phyloP scores from a whole-genome alignment of 441 rosid genomes.

The Monsonia emarginata region DNA sequence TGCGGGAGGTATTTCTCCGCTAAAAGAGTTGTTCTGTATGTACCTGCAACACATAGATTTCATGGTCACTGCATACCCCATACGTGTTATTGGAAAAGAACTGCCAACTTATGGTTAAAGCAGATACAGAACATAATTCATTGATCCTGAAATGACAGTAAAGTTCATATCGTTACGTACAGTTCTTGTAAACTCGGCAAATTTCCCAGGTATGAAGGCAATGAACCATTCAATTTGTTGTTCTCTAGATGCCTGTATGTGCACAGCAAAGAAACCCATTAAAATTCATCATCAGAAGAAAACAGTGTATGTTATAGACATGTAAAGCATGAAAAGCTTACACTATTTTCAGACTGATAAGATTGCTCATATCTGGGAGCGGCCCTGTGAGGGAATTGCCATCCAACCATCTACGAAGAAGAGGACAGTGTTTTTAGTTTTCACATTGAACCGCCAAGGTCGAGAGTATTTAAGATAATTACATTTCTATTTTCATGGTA shows the following conservation, averaged over 20 bases:
- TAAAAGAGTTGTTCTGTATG: constrained; percentile 70
- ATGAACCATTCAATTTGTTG: constrained; percentile 56
- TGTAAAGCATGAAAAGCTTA: constrained; percentile 30
- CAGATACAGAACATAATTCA: background rate
- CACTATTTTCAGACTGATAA: constrained; percentile 58
- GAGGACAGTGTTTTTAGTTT: too few relatives aligned
- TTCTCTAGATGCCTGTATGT: constrained; percentile 76
- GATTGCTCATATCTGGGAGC: constrained; percentile 70
- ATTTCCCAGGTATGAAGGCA: constrained; percentile 55
- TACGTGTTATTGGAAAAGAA: background rate
- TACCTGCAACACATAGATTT: constrained; percentile 38
- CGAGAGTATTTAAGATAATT: background rate
- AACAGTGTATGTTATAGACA: constrained; percentile 7
- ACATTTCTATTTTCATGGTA: background rate
- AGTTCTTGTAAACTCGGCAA: constrained; percentile 62
- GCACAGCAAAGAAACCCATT: constrained; percentile 13
- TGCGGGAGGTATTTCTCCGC: constrained; percentile 53
- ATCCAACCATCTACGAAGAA: constrained; percentile 63
- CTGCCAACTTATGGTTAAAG: background rate
- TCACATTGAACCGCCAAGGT: too few relatives aligned
- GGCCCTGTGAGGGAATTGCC: constrained; percentile 54
- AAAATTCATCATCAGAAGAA: constrained; percentile 1
- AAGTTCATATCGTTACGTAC: constrained; percentile 35
- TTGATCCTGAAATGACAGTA: background rate
- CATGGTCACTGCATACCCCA: constrained; percentile 4